These are phyloP conservation scores for Nicotiana attenuata DNA, from an alignment of 257 asterid species.

Conservation along the genomic window DNA sequence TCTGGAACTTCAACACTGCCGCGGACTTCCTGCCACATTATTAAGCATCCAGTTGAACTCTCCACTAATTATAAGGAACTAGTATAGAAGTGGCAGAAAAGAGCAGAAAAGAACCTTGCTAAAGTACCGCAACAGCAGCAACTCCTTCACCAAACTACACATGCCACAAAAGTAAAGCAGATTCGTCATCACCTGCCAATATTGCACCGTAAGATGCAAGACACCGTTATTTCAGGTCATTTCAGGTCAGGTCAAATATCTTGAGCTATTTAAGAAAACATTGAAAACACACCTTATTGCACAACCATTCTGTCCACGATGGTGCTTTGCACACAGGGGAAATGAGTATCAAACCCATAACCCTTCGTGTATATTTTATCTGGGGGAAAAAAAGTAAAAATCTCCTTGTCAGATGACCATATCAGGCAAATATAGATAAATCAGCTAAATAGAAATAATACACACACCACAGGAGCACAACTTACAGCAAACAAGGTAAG, in stretches of 20 bases:
- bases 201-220: constrained; percentile 11
- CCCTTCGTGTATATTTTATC: constrained; percentile 70
- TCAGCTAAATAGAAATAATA: constrained; percentile 12
- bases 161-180: constrained; percentile 85
- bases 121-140: constrained; percentile 85
- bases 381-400: constrained; percentile 26
- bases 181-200: constrained; percentile 82
- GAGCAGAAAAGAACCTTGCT: constrained; percentile 61
- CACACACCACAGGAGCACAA: constrained; percentile 7
- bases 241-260: background rate
- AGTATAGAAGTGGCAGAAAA: background rate
- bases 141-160: constrained; percentile 80
- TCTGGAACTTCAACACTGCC: constrained; percentile 53
- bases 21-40: constrained; percentile 44
- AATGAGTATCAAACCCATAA: constrained; percentile 85
- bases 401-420: background rate
- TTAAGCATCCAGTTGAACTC: background rate
- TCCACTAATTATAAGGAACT: background rate
- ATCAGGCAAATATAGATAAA: background rate
- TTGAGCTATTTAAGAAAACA: constrained; percentile 3
- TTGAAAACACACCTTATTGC: constrained; percentile 62
- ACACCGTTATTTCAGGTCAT: background rate
- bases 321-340: constrained; percentile 95
- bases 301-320: constrained; percentile 97
- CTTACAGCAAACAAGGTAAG: constrained; percentile 92